phyloP scores from a whole-genome alignment of 2,329 filamentous ascomycete species.

The Scorias spongiosa region DNA sequence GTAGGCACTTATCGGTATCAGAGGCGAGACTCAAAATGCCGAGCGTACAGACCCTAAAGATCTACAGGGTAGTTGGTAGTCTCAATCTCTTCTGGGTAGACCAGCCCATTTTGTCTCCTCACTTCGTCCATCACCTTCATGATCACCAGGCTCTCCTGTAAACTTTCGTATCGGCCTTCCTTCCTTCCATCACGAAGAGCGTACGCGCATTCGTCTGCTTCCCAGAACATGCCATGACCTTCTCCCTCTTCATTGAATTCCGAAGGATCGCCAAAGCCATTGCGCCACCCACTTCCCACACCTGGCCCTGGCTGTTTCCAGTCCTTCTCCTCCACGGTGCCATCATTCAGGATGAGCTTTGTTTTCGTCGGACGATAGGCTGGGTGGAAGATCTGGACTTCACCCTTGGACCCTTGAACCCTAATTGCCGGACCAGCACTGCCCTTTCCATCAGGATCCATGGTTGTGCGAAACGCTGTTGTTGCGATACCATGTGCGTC shows the following conservation, averaged over 20 bases:
- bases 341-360: slow-evolving; percentile 24
- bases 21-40: no score
- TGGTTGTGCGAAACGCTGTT: slow-evolving; percentile 46
- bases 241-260: slow-evolving; percentile 34
- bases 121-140: slow-evolving; percentile 71
- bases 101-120: slow-evolving; percentile 45
- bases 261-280: slow-evolving; percentile 26
- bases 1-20: no score
- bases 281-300: slow-evolving; percentile 31
- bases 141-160: slow-evolving; percentile 65
- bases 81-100: slow-evolving; percentile 53
- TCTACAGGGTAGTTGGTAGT: slow-evolving; percentile 38
- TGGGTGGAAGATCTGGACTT: slow-evolving; percentile 64
- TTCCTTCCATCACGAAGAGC: slow-evolving; percentile 62
- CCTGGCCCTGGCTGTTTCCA: slow-evolving; percentile 32
- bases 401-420: slow-evolving; percentile 66
- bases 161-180: slow-evolving; percentile 56
- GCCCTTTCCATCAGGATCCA: slow-evolving; percentile 46
- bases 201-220: slow-evolving; percentile 64
- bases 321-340: slow-evolving; percentile 33
- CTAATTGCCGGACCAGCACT: slow-evolving; percentile 52
- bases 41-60: slow-evolving; percentile 7
- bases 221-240: slow-evolving; percentile 81
- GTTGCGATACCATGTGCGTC: slow-evolving; percentile 51
- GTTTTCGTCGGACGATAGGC: slow-evolving; percentile 48